phyloP scores from a whole-genome alignment of 345 rosid genomes.

The Linum lewisii region DNA sequence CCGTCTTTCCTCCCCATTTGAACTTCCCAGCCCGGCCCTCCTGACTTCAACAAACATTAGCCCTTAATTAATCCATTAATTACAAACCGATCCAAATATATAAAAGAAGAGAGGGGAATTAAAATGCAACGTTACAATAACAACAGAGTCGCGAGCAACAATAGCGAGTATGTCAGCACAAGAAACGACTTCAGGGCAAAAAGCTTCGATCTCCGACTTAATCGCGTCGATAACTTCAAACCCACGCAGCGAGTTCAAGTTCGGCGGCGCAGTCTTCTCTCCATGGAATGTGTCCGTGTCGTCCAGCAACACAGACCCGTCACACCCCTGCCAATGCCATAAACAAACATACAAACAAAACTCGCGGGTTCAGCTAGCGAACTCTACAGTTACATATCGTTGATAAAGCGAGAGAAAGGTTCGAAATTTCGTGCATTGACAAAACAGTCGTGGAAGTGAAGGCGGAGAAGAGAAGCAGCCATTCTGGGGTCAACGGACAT shows the following conservation, averaged over 20 bases:
- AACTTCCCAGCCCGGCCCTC: conserved; percentile 90
- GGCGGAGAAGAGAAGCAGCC: conserved; percentile 72
- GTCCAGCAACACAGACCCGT: conserved; percentile 70
- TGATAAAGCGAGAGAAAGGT: too few relatives aligned
- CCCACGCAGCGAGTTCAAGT: conserved; percentile 73
- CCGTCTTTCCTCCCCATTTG: conserved; percentile 66
- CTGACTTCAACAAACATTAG: conserved; percentile 38
- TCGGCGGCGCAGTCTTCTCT: conserved; percentile 76
- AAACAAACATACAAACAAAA: conserved; percentile 9
- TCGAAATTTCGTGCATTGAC: conserved; percentile 44
- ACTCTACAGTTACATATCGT: background rate
- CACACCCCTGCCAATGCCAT: conserved; percentile 94
- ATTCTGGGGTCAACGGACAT: conserved; percentile 55
- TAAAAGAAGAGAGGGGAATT: background rate
- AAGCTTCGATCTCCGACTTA: conserved; percentile 54
- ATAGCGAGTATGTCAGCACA: conserved; percentile 85
- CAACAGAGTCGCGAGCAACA: conserved; percentile 69
- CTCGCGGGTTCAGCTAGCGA: conserved; percentile 3
- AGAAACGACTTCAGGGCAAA: conserved; percentile 70
- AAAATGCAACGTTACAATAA: conserved; percentile 28
- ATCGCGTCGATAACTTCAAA: conserved; percentile 70
- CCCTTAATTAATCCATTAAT: background rate
- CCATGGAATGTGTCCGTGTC: conserved; percentile 49
- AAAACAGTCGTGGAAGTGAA: conserved; percentile 78
- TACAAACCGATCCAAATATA: background rate